Percentiles rank a stretch among this genome's conserved stretches.
Evolutionary conservation across 2,329 filamentous ascomycete species (phyloP).

Genomic region (Cladosporium sp.): DNA sequence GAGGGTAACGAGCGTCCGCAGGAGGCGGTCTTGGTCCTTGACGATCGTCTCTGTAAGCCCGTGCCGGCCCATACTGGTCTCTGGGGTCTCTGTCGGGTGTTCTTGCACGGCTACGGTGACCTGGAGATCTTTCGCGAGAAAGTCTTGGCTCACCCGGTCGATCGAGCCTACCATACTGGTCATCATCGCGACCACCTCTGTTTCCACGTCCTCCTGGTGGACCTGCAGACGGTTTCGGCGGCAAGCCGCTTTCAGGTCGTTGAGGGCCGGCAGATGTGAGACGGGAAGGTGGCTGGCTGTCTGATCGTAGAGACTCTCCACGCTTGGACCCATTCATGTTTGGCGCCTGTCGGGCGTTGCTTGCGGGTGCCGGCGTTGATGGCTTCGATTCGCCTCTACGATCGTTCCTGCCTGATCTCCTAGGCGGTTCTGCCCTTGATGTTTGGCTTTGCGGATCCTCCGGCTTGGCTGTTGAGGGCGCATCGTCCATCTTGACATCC

Average conservation of each 20-base stretch:
- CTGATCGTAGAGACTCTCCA: slow-evolving; percentile 31
- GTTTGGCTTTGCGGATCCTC: neutral
- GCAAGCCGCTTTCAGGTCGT: slow-evolving; percentile 18
- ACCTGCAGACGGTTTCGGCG: slow-evolving; percentile 14
- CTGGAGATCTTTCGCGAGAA: slow-evolving; percentile 38
- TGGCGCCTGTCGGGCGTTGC: slow-evolving; percentile 15
- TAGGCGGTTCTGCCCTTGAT: neutral
- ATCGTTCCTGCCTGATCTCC: neutral
- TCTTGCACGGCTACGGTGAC: slow-evolving; percentile 32
- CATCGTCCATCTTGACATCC: slow-evolving; percentile 24
- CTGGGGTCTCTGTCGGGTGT: slow-evolving; percentile 33
- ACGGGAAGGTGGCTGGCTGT: slow-evolving; percentile 26
- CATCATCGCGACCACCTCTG: slow-evolving; percentile 16
- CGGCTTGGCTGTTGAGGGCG: neutral
- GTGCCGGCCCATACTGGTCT: slow-evolving; percentile 4
- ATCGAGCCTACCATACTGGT: slow-evolving; percentile 43
- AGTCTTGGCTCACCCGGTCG: slow-evolving; percentile 35
- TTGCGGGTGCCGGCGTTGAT: slow-evolving; percentile 19
- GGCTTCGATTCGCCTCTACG: slow-evolving; percentile 18
- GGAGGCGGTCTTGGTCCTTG: neutral
- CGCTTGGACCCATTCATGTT: slow-evolving; percentile 24
- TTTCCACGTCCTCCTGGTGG: slow-evolving; percentile 4
- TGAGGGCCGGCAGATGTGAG: slow-evolving; percentile 45
- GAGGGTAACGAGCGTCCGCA: slow-evolving; percentile 3
- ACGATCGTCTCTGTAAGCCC: slow-evolving; percentile 5